These are phyloP conservation scores for Irpex sp. DNA, from an alignment of 1,284 basidiomycete species.

Conservation along the genomic window DNA sequence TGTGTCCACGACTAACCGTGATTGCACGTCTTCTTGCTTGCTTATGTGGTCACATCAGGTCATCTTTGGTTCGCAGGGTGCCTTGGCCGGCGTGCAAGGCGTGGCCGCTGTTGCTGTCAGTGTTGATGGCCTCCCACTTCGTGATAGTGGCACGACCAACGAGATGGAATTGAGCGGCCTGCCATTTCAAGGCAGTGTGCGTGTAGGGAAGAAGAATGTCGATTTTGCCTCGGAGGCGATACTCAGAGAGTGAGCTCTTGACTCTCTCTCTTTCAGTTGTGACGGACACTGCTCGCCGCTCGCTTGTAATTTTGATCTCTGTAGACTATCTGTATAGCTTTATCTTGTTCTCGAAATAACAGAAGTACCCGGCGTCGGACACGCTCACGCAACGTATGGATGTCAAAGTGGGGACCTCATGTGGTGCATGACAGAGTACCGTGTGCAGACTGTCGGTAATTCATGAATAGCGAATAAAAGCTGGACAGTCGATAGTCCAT, in stretches of 20 bases:
- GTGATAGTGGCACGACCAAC: slow-evolving; percentile 25
- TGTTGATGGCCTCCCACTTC: slow-evolving; percentile 59
- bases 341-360: neutral
- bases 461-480: neutral
- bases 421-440: neutral
- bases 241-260: neutral
- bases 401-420: neutral
- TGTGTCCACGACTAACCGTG: slow-evolving; percentile 2
- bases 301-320: neutral
- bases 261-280: neutral
- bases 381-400: neutral
- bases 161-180: slow-evolving; percentile 59
- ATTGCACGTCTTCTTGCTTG: neutral
- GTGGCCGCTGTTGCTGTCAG: slow-evolving; percentile 56
- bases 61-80: slow-evolving; percentile 61
- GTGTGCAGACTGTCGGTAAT: neutral
- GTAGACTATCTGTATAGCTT: neutral
- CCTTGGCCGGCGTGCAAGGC: slow-evolving; percentile 66
- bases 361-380: neutral
- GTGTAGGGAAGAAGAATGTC: slow-evolving; percentile 52
- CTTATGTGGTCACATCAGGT: slow-evolving; percentile 37
- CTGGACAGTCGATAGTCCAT: neutral
- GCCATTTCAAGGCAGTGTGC: slow-evolving; percentile 64
- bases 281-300: neutral
- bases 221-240: neutral